Conservation (phyloP, 192 early-diverging fungal genomes). For the Coemansia sp. region DNA sequence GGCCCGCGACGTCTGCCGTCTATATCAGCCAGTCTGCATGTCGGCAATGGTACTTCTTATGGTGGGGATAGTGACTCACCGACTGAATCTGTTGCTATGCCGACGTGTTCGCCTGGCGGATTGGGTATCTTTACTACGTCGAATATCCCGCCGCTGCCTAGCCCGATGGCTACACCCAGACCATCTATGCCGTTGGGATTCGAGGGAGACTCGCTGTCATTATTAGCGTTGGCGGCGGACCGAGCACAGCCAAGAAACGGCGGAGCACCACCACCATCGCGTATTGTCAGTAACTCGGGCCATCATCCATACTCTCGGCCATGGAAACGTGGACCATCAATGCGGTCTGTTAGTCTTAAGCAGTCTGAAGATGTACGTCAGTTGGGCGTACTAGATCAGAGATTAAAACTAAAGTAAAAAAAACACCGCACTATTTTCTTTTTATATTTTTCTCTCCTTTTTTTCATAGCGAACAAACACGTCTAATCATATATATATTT, state of each 20-base stretch:
- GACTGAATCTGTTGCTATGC: neutral
- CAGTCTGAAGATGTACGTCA: constrained; percentile 55
- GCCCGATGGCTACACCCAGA: constrained; percentile 45
- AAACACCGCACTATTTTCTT: neutral
- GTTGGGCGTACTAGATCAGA: constrained; percentile 48
- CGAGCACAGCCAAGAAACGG: constrained; percentile 28
- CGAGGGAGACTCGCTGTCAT: constrained; percentile 42
- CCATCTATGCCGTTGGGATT: constrained; percentile 41
- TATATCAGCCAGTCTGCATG: constrained; percentile 40
- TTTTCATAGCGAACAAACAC: constrained; percentile 4
- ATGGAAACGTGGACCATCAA: constrained; percentile 25
- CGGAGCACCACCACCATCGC: constrained; percentile 11
- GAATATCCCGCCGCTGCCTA: constrained; percentile 34
- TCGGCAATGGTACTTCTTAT: neutral
- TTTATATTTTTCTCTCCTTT: neutral
- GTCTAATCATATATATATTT: neutral
- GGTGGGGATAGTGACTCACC: constrained; percentile 16
- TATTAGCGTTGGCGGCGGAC: constrained; percentile 40
- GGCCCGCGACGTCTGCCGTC: constrained; percentile 57
- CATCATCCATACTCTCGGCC: constrained; percentile 45
- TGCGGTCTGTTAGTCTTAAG: constrained; percentile 53
- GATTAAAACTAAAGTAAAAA: constrained; percentile 44
- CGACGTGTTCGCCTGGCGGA: constrained; percentile 34
- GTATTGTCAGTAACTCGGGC: constrained; percentile 2
- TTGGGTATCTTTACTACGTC: constrained; percentile 44